These are phyloP conservation scores for Camellia japonica DNA, from an alignment of 148 eudicot genomes.

Conservation along the genomic window DNA sequence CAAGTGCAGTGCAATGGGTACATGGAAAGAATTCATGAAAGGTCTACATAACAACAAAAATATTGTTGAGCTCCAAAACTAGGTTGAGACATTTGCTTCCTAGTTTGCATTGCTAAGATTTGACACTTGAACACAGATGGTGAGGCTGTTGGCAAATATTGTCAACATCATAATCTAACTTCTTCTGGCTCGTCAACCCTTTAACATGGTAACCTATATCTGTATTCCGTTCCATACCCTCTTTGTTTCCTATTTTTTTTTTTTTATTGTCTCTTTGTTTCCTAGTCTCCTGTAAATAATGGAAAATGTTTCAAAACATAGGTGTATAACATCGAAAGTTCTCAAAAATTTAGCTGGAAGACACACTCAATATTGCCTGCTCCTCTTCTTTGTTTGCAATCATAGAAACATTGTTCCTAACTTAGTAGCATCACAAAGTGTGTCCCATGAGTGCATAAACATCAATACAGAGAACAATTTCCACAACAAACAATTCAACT, in stretches of 20 bases:
- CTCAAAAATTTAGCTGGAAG: not conserved
- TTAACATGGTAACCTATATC: not conserved
- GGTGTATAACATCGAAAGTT: not conserved
- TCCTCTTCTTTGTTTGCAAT: too few species aligned
- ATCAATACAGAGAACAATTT: too few species aligned
- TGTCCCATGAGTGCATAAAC: too few species aligned
- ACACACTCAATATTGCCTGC: too few species aligned
- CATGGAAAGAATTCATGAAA: constrained; percentile 60
- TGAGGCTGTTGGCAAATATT: too few species aligned
- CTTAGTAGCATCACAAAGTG: too few species aligned
- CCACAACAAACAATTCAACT: too few species aligned
- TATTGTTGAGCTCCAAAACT: constrained; percentile 49
- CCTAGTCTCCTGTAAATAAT: not conserved
- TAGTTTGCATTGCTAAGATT: constrained; percentile 82
- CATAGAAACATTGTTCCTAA: too few species aligned
- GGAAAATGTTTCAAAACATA: not conserved
- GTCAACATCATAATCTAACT: too few species aligned
- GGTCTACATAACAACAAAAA: constrained; percentile 65
- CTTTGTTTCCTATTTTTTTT: not conserved
- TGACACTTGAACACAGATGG: constrained; percentile 17
- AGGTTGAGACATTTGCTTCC: constrained; percentile 68
- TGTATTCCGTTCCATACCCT: not conserved
- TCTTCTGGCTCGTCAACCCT: not conserved
- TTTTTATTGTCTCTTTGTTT: too few species aligned
- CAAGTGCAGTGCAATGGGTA: constrained; percentile 51